Evolutionary conservation across 1,139 yeast species (phyloP).

Genomic region (Geotrichum cucujoidarum): DNA sequence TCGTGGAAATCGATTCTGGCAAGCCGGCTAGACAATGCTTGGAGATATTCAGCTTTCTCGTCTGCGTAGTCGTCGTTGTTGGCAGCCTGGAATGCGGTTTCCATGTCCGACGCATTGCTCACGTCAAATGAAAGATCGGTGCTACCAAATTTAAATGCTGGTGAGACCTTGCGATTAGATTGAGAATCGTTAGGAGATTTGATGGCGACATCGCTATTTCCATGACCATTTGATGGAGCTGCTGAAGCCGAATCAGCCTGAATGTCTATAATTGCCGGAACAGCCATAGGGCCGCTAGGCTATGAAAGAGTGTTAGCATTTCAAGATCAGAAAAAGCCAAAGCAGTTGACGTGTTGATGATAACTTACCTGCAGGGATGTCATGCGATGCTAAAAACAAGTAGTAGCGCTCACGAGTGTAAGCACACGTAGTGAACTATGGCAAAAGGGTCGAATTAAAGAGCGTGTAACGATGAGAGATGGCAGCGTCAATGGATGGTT

Average conservation of each 20-base stretch:
- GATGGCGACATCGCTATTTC: neutral
- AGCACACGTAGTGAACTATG: too few species aligned
- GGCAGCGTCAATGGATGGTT: too few species aligned
- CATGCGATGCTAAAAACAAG: too few species aligned
- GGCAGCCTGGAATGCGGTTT: constrained; percentile 22
- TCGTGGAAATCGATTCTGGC: constrained; percentile 16
- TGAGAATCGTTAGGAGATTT: neutral
- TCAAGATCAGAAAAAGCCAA: too few species aligned
- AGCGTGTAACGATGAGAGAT: too few species aligned
- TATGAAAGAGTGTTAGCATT: constrained; percentile 6
- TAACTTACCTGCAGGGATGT: too few species aligned
- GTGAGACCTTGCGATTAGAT: neutral
- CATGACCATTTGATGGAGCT: too few species aligned
- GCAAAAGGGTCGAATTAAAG: too few species aligned
- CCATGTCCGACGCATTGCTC: constrained; percentile 19
- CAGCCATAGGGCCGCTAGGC: constrained; percentile 28
- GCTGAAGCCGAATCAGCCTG: neutral
- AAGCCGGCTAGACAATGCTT: constrained; percentile 21
- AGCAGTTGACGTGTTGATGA: too few species aligned
- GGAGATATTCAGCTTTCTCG: constrained; percentile 27
- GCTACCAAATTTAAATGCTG: constrained; percentile 2
- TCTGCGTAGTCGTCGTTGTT: constrained; percentile 21
- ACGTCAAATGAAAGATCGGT: constrained; percentile 20
- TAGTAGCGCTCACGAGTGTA: too few species aligned
- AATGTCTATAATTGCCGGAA: constrained; percentile 25